Conservation (phyloP, 2,329 filamentous ascomycete genomes). For the Venturia aucupariae region DNA sequence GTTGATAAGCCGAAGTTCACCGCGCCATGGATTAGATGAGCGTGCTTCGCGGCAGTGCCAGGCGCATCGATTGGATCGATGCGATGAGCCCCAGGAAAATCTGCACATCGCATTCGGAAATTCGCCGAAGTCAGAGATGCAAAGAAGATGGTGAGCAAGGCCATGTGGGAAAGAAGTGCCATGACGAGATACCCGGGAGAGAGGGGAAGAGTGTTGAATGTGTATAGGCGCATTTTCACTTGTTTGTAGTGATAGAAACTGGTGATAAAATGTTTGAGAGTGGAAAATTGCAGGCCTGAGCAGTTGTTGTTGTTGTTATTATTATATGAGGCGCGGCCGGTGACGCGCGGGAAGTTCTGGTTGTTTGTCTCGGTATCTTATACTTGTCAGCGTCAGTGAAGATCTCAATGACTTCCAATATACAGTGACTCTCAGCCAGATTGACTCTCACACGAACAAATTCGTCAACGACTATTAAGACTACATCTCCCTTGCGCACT, state of each 20-base stretch:
- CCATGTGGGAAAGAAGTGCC: slow-evolving; percentile 26
- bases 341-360: neutral
- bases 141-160: slow-evolving; percentile 20
- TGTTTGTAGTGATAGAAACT: neutral
- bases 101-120: slow-evolving; percentile 10
- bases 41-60: neutral
- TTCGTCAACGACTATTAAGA: neutral
- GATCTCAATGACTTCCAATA: neutral
- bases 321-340: neutral
- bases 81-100: neutral
- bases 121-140: neutral
- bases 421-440: neutral
- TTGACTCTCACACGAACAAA: neutral
- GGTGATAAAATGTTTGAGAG: neutral
- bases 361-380: neutral
- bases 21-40: slow-evolving; percentile 7
- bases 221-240: neutral
- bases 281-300: neutral
- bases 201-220: neutral
- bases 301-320: neutral
- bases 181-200: neutral
- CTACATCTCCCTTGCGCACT: neutral
- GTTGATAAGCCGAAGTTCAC: slow-evolving; percentile 49
- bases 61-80: slow-evolving; percentile 12
- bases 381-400: neutral